Conservation (phyloP, 371 early-diverging fungal genomes). For the Mucor plumbeus region DNA sequence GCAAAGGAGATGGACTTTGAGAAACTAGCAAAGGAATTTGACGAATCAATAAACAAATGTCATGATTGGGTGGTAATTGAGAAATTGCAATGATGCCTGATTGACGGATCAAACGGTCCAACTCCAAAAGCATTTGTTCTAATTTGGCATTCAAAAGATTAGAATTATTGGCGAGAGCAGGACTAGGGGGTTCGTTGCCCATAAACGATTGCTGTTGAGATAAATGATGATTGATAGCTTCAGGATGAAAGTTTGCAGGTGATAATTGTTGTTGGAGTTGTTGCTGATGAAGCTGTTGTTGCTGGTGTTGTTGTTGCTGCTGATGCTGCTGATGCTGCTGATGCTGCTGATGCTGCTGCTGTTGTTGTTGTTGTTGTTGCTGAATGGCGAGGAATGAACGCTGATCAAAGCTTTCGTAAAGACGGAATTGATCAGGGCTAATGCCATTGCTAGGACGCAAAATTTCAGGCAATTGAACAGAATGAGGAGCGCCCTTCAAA, state of each 20-base stretch:
- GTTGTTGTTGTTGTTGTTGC: conserved; percentile 27
- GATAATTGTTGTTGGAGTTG: conserved; percentile 26
- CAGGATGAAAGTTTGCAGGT: conserved; percentile 43
- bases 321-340: conserved; percentile 17
- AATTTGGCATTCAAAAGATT: conserved; percentile 64
- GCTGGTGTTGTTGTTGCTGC: conserved; percentile 12
- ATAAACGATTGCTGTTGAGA: conserved; percentile 17
- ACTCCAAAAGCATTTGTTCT: conserved; percentile 68
- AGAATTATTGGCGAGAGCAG: conserved; percentile 15
- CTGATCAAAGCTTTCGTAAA: conserved; percentile 33
- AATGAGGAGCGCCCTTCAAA: conserved; percentile 74
- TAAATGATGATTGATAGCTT: conserved; percentile 11
- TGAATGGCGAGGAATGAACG: conserved; percentile 23
- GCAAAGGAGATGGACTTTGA: conserved; percentile 71
- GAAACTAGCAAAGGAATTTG: conserved; percentile 73
- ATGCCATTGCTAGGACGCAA: conserved; percentile 80
- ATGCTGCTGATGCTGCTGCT: conserved; percentile 13
- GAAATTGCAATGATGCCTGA: conserved; percentile 59
- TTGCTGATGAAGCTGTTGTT: conserved; percentile 9
- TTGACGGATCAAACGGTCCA: conserved; percentile 73
- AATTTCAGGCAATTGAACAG: conserved; percentile 82
- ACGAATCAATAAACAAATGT: conserved; percentile 71
- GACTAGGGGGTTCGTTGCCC: conserved; percentile 22
- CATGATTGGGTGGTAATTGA: conserved; percentile 79
- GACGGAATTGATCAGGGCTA: conserved; percentile 63